Evolutionary conservation across 768 basidiomycete species (phyloP), one percentile per base, ranked within the genome.

Genomic region (Cyclocybe aegerita): DNA sequence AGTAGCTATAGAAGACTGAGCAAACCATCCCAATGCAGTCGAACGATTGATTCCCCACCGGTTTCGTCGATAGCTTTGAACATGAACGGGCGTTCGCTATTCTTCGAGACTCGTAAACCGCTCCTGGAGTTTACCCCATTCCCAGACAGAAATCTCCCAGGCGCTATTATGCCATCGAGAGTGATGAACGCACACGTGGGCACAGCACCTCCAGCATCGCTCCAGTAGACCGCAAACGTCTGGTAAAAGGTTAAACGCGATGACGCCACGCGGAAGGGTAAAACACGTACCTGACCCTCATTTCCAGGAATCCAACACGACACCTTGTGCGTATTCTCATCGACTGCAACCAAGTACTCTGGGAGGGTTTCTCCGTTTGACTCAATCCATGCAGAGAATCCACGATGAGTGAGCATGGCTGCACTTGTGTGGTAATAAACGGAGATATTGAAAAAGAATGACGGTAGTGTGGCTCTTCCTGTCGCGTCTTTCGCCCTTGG

Each of bases 291-390:
- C 72, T 83, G 75, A 17, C 83, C 85, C 17, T 70, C 69, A 43
- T 79, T 73, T 49, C 85, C 78, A 6, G 83, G 79, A 56, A 89
- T 80, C 85, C 85, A 88, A 60, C 88, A 88, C 4, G 80, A 80
- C 7, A 84, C 76, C 7, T 70, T 71, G 52, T 78, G 63, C 4
- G 63, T 56, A 4, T 66, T 65, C 4, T 60, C 54, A 48, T 86
- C 80, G 30, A 79, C 65, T 5, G 77, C 72, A 7, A 77, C 70
- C n/a, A 83, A 65, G 62, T 83, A 81, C 63, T 87, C 85, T 4
- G 70, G 74, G 9, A 88, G 59, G 9, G 65, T 60, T 48, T 71
- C 56, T 4, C 76, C 79, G 31, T 80, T 76, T 36, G 74, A 77
- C 33, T 72, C 70, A 46, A 90, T 82, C 82, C 87, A 89, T 16